These are phyloP conservation scores for Angophora floribunda DNA, from an alignment of 345 rosid genomes.

Conservation along the genomic window DNA sequence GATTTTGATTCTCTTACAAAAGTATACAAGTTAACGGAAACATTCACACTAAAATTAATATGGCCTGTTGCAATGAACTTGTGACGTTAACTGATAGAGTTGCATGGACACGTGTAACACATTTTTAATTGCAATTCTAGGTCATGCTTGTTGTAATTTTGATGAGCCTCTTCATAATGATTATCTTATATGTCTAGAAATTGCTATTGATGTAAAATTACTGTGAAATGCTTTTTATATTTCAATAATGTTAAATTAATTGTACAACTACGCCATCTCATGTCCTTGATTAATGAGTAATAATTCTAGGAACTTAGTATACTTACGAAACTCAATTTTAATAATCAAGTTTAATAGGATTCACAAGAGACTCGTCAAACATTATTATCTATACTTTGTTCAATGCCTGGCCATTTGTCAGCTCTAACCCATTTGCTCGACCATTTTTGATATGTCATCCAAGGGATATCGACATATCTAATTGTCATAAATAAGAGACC, in stretches of 20 bases:
- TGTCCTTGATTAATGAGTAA: background rate
- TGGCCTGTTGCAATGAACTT: background rate
- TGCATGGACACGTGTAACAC: background rate
- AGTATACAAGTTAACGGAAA: background rate
- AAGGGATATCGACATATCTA: background rate
- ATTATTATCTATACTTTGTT: background rate
- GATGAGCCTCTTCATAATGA: background rate
- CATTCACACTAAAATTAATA: background rate
- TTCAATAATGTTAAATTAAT: background rate
- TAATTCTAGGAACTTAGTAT: background rate
- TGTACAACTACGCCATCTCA: background rate
- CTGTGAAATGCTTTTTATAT: background rate
- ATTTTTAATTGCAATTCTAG: background rate
- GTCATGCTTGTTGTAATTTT: background rate
- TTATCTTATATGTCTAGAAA: background rate
- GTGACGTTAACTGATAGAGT: background rate
- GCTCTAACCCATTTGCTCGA: background rate
- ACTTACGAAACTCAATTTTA: background rate
- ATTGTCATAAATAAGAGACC: background rate
- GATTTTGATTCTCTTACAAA: background rate
- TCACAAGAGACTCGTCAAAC: fast-evolving
- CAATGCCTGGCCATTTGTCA: background rate
- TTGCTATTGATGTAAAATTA: background rate
- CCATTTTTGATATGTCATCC: background rate
- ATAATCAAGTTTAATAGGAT: fast-evolving